phyloP scores from a whole-genome alignment of 2,329 filamentous ascomycete genomes.

The Botryotinia narcissicola region DNA sequence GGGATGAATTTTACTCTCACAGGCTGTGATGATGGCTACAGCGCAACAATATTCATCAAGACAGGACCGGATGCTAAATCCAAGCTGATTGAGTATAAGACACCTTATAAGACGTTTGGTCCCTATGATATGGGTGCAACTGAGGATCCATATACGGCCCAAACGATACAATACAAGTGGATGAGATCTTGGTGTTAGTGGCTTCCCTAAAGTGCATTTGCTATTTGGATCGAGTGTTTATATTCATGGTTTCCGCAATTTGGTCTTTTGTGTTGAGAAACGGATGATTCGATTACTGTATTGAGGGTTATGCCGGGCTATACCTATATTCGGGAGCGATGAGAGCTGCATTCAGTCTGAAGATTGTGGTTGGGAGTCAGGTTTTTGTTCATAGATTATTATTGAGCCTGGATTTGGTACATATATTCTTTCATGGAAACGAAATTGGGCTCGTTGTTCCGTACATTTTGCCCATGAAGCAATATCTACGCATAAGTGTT shows the following conservation, averaged over 20 bases:
- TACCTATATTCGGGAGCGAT: neutral
- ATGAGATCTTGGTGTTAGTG: neutral
- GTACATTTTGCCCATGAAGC: neutral
- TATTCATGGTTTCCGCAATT: neutral
- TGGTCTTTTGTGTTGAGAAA: neutral
- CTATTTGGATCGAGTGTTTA: neutral
- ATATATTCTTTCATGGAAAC: neutral
- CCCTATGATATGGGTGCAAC: neutral
- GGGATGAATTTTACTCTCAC: neutral
- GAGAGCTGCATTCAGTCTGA: neutral
- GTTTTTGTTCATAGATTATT: neutral
- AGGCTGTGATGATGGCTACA: neutral
- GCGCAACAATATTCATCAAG: neutral
- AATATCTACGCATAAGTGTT: neutral
- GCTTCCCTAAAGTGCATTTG: neutral
- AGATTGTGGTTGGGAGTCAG: neutral
- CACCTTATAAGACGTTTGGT: neutral
- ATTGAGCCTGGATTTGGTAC: neutral
- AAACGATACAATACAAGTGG: neutral
- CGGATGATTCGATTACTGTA: neutral
- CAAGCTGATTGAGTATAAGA: neutral
- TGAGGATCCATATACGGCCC: neutral
- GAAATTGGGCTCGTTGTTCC: neutral
- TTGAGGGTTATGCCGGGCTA: neutral
- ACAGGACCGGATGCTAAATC: neutral